These are phyloP conservation scores for Backusella liffmaniae DNA, from an alignment of 192 early-diverging fungal species.

Conservation along the genomic window DNA sequence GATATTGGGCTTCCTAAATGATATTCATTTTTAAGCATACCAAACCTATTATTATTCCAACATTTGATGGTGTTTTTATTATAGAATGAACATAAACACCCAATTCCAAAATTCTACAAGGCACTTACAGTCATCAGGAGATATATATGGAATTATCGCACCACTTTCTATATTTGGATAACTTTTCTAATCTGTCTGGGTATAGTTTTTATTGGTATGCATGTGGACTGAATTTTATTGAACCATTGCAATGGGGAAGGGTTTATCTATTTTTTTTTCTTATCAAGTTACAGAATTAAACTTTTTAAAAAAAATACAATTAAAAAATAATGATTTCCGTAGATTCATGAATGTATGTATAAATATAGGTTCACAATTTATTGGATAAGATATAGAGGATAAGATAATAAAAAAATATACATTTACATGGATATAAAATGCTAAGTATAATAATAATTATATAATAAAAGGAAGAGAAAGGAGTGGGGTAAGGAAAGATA, in stretches of 20 bases:
- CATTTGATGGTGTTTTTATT: not conserved
- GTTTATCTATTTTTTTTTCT: too few species aligned
- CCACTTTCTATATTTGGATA: too few species aligned
- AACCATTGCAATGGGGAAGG: too few species aligned
- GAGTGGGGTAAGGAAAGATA: conserved; percentile 4
- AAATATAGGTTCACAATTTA: not conserved
- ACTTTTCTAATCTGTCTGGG: too few species aligned
- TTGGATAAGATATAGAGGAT: not conserved
- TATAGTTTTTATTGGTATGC: too few species aligned
- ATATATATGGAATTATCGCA: too few species aligned
- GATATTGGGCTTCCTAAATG: not conserved
- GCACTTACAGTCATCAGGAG: not conserved
- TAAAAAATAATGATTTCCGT: too few species aligned
- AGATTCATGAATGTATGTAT: not conserved
- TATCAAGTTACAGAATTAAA: too few species aligned
- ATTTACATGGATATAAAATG: conserved; percentile 3
- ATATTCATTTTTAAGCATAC: not conserved
- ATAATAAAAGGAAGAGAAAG: not conserved
- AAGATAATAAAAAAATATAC: not conserved
- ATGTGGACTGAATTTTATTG: too few species aligned
- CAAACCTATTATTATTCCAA: not conserved
- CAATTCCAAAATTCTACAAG: not conserved
- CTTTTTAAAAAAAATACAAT: too few species aligned
- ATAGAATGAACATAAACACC: not conserved
- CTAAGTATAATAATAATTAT: conserved; percentile 3